phyloP scores from a whole-genome alignment of 805 yeast species.

The Phaffomyces opuntiae region DNA sequence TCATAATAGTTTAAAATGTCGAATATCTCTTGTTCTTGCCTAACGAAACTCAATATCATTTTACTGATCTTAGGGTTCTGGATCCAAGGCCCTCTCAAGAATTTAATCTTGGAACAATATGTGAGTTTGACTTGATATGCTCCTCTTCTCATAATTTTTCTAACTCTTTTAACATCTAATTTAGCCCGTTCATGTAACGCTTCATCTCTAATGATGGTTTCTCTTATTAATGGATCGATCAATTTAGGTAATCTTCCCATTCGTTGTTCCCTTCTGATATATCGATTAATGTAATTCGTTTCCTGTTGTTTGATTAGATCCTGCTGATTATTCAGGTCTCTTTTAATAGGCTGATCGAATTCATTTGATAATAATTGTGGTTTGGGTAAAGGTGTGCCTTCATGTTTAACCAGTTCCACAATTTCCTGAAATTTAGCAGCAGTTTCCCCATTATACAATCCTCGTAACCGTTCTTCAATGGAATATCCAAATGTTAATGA shows the following conservation, averaged over 20 bases:
- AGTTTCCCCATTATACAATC: neutral
- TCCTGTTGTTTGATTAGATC: conserved; percentile 12
- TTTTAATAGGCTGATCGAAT: conserved; percentile 13
- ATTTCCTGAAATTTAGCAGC: neutral
- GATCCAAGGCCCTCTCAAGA: conserved; percentile 17
- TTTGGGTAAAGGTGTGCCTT: too few relatives aligned
- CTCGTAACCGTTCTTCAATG: conserved; percentile 12
- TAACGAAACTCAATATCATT: conserved; percentile 8
- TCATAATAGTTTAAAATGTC: conserved; percentile 9
- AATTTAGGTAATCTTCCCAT: conserved; percentile 12
- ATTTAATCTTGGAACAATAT: conserved; percentile 6
- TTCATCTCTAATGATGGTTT: conserved; percentile 13
- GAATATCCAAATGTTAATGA: conserved; percentile 8
- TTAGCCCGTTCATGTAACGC: conserved; percentile 16
- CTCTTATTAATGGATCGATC: conserved; percentile 13
- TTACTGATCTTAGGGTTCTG: conserved; percentile 12
- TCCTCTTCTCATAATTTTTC: conserved; percentile 7
- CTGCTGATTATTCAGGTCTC: conserved; percentile 14
- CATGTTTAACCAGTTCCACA: neutral
- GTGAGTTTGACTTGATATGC: conserved; percentile 16
- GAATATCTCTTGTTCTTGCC: conserved; percentile 9
- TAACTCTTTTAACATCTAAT: conserved; percentile 6
- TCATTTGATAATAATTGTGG: neutral
- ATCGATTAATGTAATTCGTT: conserved; percentile 11
- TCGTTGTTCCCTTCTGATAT: conserved; percentile 8